Evolutionary conservation across 1,139 yeast genomes (phyloP), one percentile per base, ranked within the genome.

Genomic region (Arxiozyma bovina): DNA sequence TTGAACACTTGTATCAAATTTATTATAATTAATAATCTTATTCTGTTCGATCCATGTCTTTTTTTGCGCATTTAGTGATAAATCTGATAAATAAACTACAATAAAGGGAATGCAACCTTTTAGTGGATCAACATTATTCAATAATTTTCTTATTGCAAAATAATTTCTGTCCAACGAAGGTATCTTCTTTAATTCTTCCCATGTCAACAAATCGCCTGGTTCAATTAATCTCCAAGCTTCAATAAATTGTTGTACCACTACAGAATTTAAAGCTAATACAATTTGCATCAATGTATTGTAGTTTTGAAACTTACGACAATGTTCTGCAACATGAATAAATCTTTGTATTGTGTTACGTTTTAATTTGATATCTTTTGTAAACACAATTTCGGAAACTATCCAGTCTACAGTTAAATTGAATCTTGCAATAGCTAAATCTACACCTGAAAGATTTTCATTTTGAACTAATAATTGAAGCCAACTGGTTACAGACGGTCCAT

Each of bases 331-430:
- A 63, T 89, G 96, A 55, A 93, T 87, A 63, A 88, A 88, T 61
- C 94, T 74, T 22, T 90, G 82, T 18, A 91, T 79, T 0, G 91
- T 78, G 54, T 80, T 77, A 46, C 82, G 82, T 59, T 93, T 76
- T 62, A 86, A 82, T 15, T 73, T 74, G 44, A 78, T 73, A 45
- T 76, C 74, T 54, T 77, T 77, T 9, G 96, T 88, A 58, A 93
- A 73, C 18, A 89, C 70, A 53, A 93, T 80, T 70, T 93, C 96
- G 1, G 96, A 87, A 46, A 88, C 83, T 50, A 90, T 83, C 99
- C 99, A 93, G 66, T 88, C 88, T 7, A 88, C 89, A 77, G 88
- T 85, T 54, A 93, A 73, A 65, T 91, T 90, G 74, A 91, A 93
- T 60, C 99, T 76, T 0, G 95, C 79, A 53, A 90, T 84, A n/a